Conservation (phyloP, 2,329 filamentous ascomycete species). For the Erysiphe neolycopersici region DNA sequence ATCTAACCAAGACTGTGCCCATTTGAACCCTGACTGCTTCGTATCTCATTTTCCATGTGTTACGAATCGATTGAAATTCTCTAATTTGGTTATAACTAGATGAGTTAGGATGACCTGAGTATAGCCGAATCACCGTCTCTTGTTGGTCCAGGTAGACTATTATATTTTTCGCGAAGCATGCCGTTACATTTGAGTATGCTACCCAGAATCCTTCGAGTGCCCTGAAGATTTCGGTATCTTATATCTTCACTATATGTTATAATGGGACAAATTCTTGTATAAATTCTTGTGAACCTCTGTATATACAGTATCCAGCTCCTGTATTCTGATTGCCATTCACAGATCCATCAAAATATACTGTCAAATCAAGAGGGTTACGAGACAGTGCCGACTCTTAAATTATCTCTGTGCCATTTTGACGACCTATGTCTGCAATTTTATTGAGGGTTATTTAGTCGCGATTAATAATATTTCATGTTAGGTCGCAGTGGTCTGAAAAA, state of each 20-base stretch:
- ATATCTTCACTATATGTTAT: not conserved
- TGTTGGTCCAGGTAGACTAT: not conserved
- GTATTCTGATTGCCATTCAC: not conserved
- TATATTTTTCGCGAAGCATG: not conserved
- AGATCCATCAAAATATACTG: not conserved
- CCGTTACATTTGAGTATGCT: not conserved
- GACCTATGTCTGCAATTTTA: not conserved
- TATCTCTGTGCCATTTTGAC: not conserved
- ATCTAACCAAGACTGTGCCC: not conserved
- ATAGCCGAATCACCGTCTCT: not conserved
- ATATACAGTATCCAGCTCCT: not conserved
- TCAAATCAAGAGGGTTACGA: not conserved
- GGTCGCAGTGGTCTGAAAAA: not conserved
- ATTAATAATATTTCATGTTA: not conserved
- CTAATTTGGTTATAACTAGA: not conserved
- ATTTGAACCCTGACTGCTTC: not conserved
- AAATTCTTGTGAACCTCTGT: not conserved
- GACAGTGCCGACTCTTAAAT: not conserved
- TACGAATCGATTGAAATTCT: not conserved
- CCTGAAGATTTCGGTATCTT: not conserved
- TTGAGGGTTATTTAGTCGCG: not conserved
- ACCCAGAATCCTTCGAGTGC: not conserved
- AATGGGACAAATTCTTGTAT: not conserved
- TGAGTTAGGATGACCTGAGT: not conserved
- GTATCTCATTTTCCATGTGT: not conserved